Conservation (phyloP, 108 stramenopile genomes). For the Hondaea fermentalgiana region DNA sequence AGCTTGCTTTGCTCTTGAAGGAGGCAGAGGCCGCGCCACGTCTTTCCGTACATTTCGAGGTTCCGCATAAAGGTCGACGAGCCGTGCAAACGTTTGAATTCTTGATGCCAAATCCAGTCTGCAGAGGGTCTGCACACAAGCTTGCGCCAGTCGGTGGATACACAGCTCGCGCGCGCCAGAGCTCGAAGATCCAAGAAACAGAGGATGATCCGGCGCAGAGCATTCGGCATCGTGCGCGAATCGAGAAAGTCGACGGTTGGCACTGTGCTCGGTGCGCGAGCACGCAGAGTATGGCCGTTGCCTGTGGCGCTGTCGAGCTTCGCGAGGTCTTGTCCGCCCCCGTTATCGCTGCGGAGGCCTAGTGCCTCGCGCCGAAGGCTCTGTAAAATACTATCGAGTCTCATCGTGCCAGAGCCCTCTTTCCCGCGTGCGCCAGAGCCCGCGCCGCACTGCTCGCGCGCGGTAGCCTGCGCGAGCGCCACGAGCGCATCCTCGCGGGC, state of each 20-base stretch:
- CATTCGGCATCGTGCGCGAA: not conserved
- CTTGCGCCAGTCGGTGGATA: not conserved
- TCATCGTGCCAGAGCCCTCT: no score
- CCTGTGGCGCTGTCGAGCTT: not conserved
- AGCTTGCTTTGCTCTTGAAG: not conserved
- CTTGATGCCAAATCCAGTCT: not conserved
- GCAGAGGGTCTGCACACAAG: not conserved
- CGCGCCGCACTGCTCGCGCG: no score
- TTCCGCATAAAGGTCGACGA: not conserved
- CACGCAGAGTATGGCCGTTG: not conserved
- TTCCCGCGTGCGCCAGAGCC: no score
- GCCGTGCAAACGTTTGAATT: not conserved
- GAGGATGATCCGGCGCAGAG: not conserved
- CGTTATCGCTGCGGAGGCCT: no score
- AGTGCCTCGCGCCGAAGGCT: no score
- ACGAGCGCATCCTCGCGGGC: no score
- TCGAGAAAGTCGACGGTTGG: not conserved
- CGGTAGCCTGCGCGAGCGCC: no score
- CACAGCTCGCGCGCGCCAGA: not conserved
- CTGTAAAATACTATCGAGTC: no score
- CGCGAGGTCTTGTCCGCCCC: no score
- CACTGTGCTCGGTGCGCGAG: not conserved
- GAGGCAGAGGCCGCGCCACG: not conserved
- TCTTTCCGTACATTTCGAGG: not conserved
- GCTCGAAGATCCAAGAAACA: not conserved